phyloP scores from a whole-genome alignment of 768 basidiomycete species.

The Nidularia sp. region DNA sequence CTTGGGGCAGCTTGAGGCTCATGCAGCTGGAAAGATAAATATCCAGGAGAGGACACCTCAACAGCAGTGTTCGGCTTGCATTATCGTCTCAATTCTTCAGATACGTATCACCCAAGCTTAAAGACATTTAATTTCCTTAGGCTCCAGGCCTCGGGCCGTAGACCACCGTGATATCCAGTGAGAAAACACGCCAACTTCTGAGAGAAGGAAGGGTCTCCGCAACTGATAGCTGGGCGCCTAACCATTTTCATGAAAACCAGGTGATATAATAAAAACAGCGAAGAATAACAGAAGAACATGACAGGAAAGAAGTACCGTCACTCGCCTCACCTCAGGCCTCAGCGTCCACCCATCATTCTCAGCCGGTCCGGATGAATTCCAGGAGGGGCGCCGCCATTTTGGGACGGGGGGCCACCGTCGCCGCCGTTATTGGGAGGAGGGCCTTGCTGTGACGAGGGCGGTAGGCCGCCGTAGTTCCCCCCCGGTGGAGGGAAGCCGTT shows the following conservation, averaged over 20 bases:
- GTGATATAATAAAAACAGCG: background rate
- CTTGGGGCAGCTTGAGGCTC: too few species aligned
- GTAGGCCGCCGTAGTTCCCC: conserved; percentile 27
- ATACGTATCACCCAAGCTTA: too few species aligned
- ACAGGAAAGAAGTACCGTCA: background rate
- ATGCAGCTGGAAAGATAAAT: too few species aligned
- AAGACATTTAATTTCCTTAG: too few species aligned
- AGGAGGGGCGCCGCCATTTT: conserved; percentile 41
- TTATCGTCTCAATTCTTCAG: too few species aligned
- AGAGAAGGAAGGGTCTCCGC: too few species aligned
- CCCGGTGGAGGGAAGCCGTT: conserved; percentile 26
- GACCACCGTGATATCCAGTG: too few species aligned
- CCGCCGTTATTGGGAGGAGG: conserved; percentile 15
- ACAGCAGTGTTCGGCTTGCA: too few species aligned
- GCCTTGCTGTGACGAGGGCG: conserved; percentile 21
- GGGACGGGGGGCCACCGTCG: conserved; percentile 18
- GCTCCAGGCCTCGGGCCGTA: too few species aligned
- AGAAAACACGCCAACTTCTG: too few species aligned
- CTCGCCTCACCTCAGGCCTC: background rate
- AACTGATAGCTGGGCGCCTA: too few species aligned
- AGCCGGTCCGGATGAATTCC: conserved; percentile 83
- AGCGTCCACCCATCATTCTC: conserved; percentile 62
- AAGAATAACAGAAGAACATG: background rate
- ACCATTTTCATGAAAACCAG: background rate
- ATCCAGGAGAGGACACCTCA: too few species aligned